Evolutionary conservation across 176 grass and related monocot species (phyloP).

Genomic region (Cymbopogon citratus): DNA sequence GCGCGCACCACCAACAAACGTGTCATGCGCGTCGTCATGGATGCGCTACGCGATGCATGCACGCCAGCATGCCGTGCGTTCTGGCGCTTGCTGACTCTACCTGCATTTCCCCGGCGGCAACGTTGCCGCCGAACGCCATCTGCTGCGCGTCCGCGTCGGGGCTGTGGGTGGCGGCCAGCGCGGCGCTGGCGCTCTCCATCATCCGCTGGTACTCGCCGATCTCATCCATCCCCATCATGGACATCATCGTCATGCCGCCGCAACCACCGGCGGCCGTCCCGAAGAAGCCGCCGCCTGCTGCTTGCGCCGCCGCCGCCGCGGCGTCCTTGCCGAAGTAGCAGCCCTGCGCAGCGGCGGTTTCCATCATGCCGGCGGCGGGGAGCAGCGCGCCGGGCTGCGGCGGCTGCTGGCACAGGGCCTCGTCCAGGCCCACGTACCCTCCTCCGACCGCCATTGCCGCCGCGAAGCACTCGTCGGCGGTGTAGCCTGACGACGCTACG

Average conservation of each 20-base stretch:
- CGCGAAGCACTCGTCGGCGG: slow-evolving; percentile 33
- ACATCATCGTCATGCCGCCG: slow-evolving; percentile 38
- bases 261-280: neutral
- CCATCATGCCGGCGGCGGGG: neutral
- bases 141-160: slow-evolving; percentile 26
- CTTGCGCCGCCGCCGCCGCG: neutral
- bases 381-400: neutral
- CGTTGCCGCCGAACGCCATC: slow-evolving; percentile 31
- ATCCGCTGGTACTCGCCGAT: slow-evolving; percentile 60
- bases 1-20: slow-evolving; percentile 25
- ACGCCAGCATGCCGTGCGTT: no score
- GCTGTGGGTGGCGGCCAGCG: slow-evolving; percentile 14
- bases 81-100: slow-evolving; percentile 18
- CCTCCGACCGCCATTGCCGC: slow-evolving; percentile 35
- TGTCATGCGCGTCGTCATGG: slow-evolving; percentile 2
- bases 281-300: slow-evolving; percentile 31
- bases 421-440: slow-evolving; percentile 46
- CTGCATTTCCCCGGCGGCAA: slow-evolving; percentile 52
- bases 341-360: slow-evolving; percentile 9
- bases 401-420: slow-evolving; percentile 28
- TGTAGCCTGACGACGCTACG: slow-evolving; percentile 31
- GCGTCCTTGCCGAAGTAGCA: slow-evolving; percentile 32
- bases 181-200: slow-evolving; percentile 35
- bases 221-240: slow-evolving; percentile 48
- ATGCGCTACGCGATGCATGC: neutral